Evolutionary conservation across 1,139 yeast genomes (phyloP).

Genomic region (Candida sanyaensis): DNA sequence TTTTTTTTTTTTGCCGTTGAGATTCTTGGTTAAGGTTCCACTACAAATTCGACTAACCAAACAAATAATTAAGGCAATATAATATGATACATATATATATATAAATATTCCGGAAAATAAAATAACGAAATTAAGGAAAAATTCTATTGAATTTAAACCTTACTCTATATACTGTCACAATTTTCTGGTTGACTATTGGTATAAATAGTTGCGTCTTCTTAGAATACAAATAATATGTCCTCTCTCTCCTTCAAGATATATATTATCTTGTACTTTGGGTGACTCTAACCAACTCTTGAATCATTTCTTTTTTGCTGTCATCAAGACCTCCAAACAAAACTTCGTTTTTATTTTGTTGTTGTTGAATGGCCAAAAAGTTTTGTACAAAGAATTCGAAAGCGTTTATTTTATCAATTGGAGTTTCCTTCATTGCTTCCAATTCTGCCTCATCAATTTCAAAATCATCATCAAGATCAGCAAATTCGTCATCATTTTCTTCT

Average conservation of each 20-base stretch:
- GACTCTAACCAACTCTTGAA: slow-evolving; percentile 31
- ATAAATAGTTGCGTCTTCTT: neutral
- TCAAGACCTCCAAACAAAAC: slow-evolving; percentile 41
- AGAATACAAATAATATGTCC: neutral
- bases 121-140: neutral
- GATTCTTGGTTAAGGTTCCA: neutral
- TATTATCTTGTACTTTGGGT: slow-evolving; percentile 10
- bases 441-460: slow-evolving; percentile 54
- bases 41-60: too few species aligned
- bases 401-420: slow-evolving; percentile 52
- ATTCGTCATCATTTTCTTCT: slow-evolving; percentile 33
- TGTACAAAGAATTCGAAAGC: slow-evolving; percentile 47
- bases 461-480: slow-evolving; percentile 38
- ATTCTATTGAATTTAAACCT: neutral
- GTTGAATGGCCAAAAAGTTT: slow-evolving; percentile 31
- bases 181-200: neutral
- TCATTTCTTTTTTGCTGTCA: slow-evolving; percentile 35
- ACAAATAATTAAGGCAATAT: too few species aligned
- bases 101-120: neutral
- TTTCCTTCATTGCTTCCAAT: slow-evolving; percentile 53
- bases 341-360: slow-evolving; percentile 35
- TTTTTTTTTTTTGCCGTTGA: slow-evolving; percentile 5
- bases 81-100: neutral
- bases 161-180: neutral
- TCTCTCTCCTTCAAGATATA: neutral